phyloP scores from a whole-genome alignment of 2,329 filamentous ascomycete species.

The Alternaria sp. region DNA sequence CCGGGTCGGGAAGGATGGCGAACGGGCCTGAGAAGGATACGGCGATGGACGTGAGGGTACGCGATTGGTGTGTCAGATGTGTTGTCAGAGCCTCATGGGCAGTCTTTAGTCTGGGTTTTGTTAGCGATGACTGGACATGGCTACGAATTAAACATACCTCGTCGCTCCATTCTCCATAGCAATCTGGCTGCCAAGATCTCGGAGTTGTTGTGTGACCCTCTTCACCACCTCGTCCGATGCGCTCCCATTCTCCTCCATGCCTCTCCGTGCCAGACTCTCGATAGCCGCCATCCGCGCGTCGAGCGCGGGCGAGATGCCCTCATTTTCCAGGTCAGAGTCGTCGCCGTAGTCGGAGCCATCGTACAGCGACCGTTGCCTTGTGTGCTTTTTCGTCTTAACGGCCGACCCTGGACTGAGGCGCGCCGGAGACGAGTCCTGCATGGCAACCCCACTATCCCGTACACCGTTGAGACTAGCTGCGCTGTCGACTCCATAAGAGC shows the following conservation, averaged over 20 bases:
- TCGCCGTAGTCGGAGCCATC: conserved; percentile 78
- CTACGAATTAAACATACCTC: conserved; percentile 57
- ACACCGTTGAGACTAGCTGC: conserved; percentile 40
- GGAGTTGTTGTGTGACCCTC: conserved; percentile 71
- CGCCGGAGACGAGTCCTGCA: conserved; percentile 48
- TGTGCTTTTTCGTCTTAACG: conserved; percentile 45
- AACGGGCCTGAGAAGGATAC: conserved; percentile 75
- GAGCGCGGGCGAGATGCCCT: conserved; percentile 71
- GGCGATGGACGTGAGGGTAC: conserved; percentile 74
- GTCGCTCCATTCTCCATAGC: conserved; percentile 74
- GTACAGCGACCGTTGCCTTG: conserved; percentile 60
- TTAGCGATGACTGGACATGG: conserved; percentile 14
- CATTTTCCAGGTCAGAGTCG: conserved; percentile 71
- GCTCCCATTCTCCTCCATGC: conserved; percentile 69
- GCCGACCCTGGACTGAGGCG: conserved; percentile 50
- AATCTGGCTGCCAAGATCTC: conserved; percentile 75
- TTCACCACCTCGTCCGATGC: conserved; percentile 70
- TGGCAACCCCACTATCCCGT: conserved; percentile 55
- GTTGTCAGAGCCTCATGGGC: conserved; percentile 76
- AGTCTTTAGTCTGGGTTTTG: conserved; percentile 68
- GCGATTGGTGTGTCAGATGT: conserved; percentile 76
- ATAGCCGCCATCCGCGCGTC: conserved; percentile 75
- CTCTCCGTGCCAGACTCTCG: conserved; percentile 69
- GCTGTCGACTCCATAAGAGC: conserved; percentile 30
- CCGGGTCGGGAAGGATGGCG: conserved; percentile 65